Percentiles rank a stretch among this genome's conserved stretches.
phyloP scores from a whole-genome alignment of 2,329 filamentous ascomycete genomes.

The Lasiodiplodia hormozganensis region DNA sequence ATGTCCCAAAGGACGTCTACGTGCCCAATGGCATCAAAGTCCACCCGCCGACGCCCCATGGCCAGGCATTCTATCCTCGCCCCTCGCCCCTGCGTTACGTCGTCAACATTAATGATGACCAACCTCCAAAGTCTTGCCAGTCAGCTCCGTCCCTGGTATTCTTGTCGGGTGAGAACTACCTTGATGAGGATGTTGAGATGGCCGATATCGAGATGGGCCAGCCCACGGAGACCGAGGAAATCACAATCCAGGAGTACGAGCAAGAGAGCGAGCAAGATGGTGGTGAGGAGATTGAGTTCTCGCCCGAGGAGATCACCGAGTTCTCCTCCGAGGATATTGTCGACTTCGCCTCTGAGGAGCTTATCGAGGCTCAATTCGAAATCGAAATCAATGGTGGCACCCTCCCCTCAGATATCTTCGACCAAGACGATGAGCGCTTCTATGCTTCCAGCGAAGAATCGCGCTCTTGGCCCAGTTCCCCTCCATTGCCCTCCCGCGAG shows the following conservation, averaged over 20 bases:
- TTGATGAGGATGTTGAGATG: too few species aligned
- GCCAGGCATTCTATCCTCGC: neutral
- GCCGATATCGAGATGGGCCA: too few species aligned
- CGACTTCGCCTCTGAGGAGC: neutral
- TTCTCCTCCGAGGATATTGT: neutral
- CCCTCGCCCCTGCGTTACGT: neutral
- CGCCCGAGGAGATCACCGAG: neutral
- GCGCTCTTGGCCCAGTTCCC: neutral
- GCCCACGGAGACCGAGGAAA: neutral
- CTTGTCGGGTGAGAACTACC: too few species aligned
- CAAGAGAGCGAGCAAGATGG: neutral
- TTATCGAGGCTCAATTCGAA: neutral
- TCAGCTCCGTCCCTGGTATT: too few species aligned
- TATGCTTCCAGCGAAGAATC: neutral
- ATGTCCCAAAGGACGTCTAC: neutral
- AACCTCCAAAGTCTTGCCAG: too few species aligned
- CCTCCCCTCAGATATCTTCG: neutral
- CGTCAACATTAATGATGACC: neutral
- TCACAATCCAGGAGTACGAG: neutral
- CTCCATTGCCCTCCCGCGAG: neutral
- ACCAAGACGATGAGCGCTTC: neutral
- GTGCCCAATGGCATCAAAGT: conserved; percentile 3
- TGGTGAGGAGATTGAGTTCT: neutral
- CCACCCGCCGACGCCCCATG: neutral
- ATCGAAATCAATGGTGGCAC: too few species aligned